Percentiles rank a stretch among this genome's conserved stretches.
Evolutionary conservation across 495 filamentous ascomycete genomes (phyloP).

Genomic region (Penicillium cosmopolitanum): DNA sequence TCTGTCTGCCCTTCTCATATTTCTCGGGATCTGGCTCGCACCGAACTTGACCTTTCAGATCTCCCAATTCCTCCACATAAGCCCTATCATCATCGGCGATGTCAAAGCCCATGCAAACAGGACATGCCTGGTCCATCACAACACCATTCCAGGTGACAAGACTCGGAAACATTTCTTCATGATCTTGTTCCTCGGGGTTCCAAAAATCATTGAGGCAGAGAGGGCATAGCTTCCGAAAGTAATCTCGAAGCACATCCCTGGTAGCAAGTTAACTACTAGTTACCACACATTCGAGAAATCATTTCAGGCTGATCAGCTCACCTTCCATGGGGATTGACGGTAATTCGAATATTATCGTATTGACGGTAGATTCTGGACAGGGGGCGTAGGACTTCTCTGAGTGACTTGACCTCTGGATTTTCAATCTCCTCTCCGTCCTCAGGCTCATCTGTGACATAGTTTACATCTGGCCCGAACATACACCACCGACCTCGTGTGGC

Average conservation of each 20-base stretch:
- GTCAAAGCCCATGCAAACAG: not conserved
- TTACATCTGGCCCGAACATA: not conserved
- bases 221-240: not conserved
- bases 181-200: not conserved
- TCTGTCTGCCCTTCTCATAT: not conserved
- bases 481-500: not conserved
- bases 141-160: not conserved
- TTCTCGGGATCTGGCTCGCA: not conserved
- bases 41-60: not conserved
- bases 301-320: not conserved
- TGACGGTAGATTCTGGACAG: not conserved
- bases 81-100: not conserved
- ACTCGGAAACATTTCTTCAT: not conserved
- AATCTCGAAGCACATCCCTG: not conserved
- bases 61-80: not conserved
- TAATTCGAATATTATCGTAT: not conserved
- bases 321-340: not conserved
- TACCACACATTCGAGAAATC: too few species aligned
- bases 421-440: not conserved
- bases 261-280: not conserved
- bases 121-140: conserved; percentile 3
- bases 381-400: not conserved
- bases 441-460: not conserved
- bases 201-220: not conserved
- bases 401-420: not conserved